A percentile compares a stretch with the other conserved stretches of the same genome.
Conservation (phyloP, 495 filamentous ascomycete genomes). For the Aspergillus cavernicola region DNA sequence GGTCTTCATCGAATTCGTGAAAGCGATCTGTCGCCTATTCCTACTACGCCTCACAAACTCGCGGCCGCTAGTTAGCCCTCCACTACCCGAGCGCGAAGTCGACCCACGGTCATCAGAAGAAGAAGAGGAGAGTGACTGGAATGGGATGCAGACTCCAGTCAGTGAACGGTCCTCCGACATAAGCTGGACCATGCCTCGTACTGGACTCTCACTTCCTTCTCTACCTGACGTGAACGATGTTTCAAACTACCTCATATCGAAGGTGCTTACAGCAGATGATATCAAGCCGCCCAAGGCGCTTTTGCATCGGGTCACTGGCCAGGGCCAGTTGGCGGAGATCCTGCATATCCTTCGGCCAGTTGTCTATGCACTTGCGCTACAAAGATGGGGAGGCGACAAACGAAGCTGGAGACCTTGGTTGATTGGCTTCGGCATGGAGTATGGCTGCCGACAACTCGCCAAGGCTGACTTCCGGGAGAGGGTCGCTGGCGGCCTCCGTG, state of each 20-base stretch:
- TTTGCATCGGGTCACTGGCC: slow-evolving; percentile 64
- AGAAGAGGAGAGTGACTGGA: slow-evolving; percentile 45
- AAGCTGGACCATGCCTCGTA: slow-evolving; percentile 94
- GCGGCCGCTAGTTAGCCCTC: slow-evolving; percentile 77
- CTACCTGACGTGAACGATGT: slow-evolving; percentile 78
- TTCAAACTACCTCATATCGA: slow-evolving; percentile 79
- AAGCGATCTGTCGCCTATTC: slow-evolving; percentile 80
- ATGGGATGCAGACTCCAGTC: slow-evolving; percentile 46
- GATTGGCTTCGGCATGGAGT: slow-evolving; percentile 80
- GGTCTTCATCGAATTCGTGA: slow-evolving; percentile 79
- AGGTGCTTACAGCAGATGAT: slow-evolving; percentile 91
- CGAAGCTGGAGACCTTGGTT: slow-evolving; percentile 85
- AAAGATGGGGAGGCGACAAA: slow-evolving; percentile 58
- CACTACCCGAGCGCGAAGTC: slow-evolving; percentile 79
- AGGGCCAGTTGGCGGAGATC: slow-evolving; percentile 78
- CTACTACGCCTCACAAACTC: slow-evolving; percentile 81
- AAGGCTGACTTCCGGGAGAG: slow-evolving; percentile 68
- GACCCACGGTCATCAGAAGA: slow-evolving; percentile 62
- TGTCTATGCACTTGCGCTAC: slow-evolving; percentile 81
- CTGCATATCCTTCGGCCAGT: slow-evolving; percentile 88
- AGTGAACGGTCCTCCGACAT: slow-evolving; percentile 42
- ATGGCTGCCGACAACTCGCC: slow-evolving; percentile 76
- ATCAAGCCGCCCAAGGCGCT: slow-evolving; percentile 85
- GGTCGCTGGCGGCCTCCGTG: slow-evolving; percentile 61
- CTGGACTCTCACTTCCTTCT: slow-evolving; percentile 74